Evolutionary conservation across 2,329 filamentous ascomycete genomes (phyloP), one percentile per base, ranked within the genome.

Genomic region (Trichoderma aggressivum): DNA sequence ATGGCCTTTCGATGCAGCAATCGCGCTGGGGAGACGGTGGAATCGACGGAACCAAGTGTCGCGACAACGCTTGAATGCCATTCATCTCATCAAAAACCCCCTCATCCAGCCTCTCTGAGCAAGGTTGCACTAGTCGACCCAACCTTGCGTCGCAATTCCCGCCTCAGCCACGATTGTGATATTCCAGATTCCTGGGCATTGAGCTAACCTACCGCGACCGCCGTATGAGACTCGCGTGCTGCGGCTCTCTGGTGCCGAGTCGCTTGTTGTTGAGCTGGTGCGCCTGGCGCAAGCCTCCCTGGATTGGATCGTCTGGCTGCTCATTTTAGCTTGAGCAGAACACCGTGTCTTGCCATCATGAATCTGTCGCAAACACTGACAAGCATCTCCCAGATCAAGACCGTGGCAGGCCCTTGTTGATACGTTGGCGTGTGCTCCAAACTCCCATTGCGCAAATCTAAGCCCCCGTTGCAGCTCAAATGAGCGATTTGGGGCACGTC

Each of bases 71-170:
- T 10, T 34, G 61, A 64, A 64, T 64, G 43, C 28, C 24, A 50
- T 30, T 62, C 11, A 39, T 63, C 39, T 62, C 11, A 39, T 63
- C 39, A 43, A 43, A 43, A 43, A 36, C 60, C 39, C 36, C 64
- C 55, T 59, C 55, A 59, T 58, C 64, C 55, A 47, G 64, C 64
- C 64, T 59, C 63, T 66, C 64, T 59, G 36, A 39, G 26, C 64
- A 59, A 67, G 26, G 36, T 47, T 47, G 36, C 64, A 67, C 64
- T 59, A 67, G 64, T 21, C 26, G 39, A 43, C 53, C 64, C 21
- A 59, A 30, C 53, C 24, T 58, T 47, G 55, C 64, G 55, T 67
- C 39, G 64, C 55, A 43, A 67, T 67, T 3, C 50, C 55, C 63
- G 16, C 32, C 34, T 67, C 64, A 67, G 55, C 64, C 64, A 67